Percentiles rank a stretch among this genome's conserved stretches.
phyloP scores from a whole-genome alignment of 164 flowering plant genomes.

The Buxus sempervirens region DNA sequence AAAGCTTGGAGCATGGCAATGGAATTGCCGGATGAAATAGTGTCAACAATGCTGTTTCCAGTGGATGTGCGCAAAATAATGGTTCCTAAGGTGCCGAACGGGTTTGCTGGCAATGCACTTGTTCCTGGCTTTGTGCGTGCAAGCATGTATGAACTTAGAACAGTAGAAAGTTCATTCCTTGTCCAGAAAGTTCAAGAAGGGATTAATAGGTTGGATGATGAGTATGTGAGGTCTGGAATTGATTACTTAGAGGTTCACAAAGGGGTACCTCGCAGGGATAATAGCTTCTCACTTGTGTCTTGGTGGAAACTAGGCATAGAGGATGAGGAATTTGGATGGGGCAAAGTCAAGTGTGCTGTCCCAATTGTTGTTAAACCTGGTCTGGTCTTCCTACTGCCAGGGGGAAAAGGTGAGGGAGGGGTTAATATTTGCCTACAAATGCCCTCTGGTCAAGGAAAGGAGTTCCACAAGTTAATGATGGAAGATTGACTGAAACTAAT shows the following conservation, averaged over 20 bases:
- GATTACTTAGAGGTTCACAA: conserved; percentile 26
- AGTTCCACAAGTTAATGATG: conserved; percentile 17
- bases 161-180: conserved; percentile 2
- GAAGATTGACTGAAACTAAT: background rate
- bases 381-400: conserved; percentile 25
- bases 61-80: conserved; percentile 24
- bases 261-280: conserved; percentile 24
- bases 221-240: conserved; percentile 28
- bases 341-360: conserved; percentile 12
- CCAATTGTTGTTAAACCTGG: conserved; percentile 20
- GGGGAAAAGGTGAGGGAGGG: conserved; percentile 19
- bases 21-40: conserved; percentile 12
- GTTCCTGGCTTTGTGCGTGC: conserved; percentile 31
- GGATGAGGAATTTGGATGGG: conserved; percentile 27
- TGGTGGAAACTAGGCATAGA: conserved; percentile 31
- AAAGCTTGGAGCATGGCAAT: conserved; percentile 12
- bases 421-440: conserved; percentile 23
- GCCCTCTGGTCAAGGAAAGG: conserved; percentile 17
- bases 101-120: conserved; percentile 29
- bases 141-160: conserved; percentile 19
- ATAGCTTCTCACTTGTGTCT: conserved; percentile 32
- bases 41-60: conserved; percentile 28
- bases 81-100: conserved; percentile 19
- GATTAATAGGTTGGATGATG: conserved; percentile 27
- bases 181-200: conserved; percentile 28